phyloP scores from a whole-genome alignment of 768 basidiomycete genomes.

The Mycena rebaudengoi region DNA sequence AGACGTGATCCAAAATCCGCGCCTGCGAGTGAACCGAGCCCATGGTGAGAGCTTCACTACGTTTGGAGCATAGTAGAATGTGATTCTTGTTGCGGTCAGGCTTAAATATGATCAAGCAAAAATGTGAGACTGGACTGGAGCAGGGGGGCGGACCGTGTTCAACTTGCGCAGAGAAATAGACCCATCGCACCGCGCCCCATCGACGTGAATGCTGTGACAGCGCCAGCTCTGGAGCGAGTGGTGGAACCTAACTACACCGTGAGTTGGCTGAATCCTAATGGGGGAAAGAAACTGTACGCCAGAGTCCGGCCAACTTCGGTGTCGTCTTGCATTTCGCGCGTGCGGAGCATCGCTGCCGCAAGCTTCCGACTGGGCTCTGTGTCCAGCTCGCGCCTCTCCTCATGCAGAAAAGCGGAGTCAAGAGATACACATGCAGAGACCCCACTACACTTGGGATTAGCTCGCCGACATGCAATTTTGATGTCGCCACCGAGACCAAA shows the following conservation, averaged over 20 bases:
- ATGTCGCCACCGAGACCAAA: slow-evolving; percentile 1
- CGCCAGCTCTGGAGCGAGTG: slow-evolving; percentile 11
- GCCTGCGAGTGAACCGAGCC: background rate
- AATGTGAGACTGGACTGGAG: background rate
- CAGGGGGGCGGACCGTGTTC: background rate
- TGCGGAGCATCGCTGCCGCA: background rate
- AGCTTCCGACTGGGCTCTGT: background rate
- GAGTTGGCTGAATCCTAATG: background rate
- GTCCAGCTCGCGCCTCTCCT: slow-evolving; percentile 10
- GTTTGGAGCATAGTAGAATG: slow-evolving; percentile 14
- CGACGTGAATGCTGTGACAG: background rate
- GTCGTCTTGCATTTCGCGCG: slow-evolving; percentile 14
- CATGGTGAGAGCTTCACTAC: background rate
- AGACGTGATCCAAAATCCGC: slow-evolving; percentile 13
- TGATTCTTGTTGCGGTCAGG: slow-evolving; percentile 9
- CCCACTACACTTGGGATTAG: background rate
- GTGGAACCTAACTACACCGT: background rate
- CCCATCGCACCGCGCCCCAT: background rate
- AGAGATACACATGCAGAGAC: slow-evolving; percentile 13
- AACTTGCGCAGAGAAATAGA: slow-evolving; percentile 7
- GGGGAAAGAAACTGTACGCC: background rate
- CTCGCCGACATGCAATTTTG: slow-evolving; percentile 1
- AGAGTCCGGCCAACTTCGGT: slow-evolving; percentile 14
- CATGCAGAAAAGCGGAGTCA: slow-evolving; percentile 2
- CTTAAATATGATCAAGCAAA: background rate